Evolutionary conservation across 106 monocot species (phyloP).

Genomic region (Vanilla planifolia): DNA sequence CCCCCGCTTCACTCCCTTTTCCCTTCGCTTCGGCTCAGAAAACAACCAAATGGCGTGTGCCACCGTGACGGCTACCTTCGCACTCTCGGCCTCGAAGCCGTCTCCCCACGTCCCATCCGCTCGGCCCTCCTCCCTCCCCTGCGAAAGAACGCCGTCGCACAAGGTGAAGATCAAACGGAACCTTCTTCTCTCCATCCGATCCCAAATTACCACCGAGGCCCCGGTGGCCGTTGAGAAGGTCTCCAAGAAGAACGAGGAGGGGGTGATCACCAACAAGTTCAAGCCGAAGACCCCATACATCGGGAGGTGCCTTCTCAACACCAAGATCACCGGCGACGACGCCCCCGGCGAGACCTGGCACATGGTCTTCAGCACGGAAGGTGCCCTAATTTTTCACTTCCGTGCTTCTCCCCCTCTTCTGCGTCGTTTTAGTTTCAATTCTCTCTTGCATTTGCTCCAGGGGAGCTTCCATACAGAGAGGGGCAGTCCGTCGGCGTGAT

Average conservation of each 20-base stretch:
- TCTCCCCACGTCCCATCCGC: constrained; percentile 27
- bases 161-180: constrained; percentile 33
- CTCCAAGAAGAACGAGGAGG: constrained; percentile 88
- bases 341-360: constrained; percentile 99
- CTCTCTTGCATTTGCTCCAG: constrained; percentile 16
- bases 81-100: constrained; percentile 38
- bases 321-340: constrained; percentile 95
- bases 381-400: constrained; percentile 14
- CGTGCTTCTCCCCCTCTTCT: not conserved
- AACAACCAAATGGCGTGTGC: constrained; percentile 31
- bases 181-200: constrained; percentile 17
- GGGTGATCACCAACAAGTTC: constrained; percentile 75
- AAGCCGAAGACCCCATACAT: constrained; percentile 76
- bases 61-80: constrained; percentile 48
- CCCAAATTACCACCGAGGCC: constrained; percentile 66
- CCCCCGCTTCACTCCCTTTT: constrained; percentile 5
- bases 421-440: not conserved
- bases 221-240: constrained; percentile 55
- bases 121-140: constrained; percentile 26
- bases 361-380: constrained; percentile 99
- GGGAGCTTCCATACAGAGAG: constrained; percentile 90
- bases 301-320: constrained; percentile 86
- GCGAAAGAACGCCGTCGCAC: constrained; percentile 26
- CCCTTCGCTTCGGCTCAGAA: not conserved
- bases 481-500: constrained; percentile 93